Evolutionary conservation across 1,284 basidiomycete species (phyloP), one percentile per base, ranked within the genome.

Genomic region (Boletus sp.): DNA sequence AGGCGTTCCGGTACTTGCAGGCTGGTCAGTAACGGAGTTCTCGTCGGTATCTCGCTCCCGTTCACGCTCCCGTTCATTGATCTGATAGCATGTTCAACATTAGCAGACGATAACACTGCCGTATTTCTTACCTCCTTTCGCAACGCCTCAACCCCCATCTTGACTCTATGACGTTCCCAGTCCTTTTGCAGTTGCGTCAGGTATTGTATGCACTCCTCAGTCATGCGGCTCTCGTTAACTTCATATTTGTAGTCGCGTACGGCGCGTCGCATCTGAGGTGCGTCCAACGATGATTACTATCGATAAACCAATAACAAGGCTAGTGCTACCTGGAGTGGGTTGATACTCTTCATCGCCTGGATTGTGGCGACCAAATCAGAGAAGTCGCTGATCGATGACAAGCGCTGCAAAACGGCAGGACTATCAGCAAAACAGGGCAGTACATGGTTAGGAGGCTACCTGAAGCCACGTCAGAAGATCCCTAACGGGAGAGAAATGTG

Each of bases 241-340:
- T 98, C 94, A 65, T 91, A 98, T 57, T 88, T 87, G 71, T 99
- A 99, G 60, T 98, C 94, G 41, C 86, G 81, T 19, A 94, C 88
- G 23, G 93, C 93, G 30, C 91, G 82, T 40, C 92, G 83, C 85
- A 99, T 94, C 84, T 89, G 52, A 22, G 33, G 41, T 34, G 14
- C 35, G 35, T 41, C 29, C 38, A 43, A 35, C 25, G 5, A n/a
- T 27, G 19, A 41, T 38, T 40, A 50, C 27, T 27, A 27, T 50
- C 16, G 16, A 39, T 53, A 32, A 19, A 44, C 13, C 39, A 25
- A 42, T 17, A 17, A 42, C 48, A 53, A 36, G 33, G n/a, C 19
- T 10, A 40, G 33, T 46, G 22, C 16, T 49, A 85, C 86, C 77
- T 98, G 95, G 1, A 96, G 70, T 39, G 95, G 95, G 63, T 97